These are phyloP conservation scores for Cylindrodendrum hubeiense DNA, from an alignment of 2,329 filamentous ascomycete species.

Conservation along the genomic window DNA sequence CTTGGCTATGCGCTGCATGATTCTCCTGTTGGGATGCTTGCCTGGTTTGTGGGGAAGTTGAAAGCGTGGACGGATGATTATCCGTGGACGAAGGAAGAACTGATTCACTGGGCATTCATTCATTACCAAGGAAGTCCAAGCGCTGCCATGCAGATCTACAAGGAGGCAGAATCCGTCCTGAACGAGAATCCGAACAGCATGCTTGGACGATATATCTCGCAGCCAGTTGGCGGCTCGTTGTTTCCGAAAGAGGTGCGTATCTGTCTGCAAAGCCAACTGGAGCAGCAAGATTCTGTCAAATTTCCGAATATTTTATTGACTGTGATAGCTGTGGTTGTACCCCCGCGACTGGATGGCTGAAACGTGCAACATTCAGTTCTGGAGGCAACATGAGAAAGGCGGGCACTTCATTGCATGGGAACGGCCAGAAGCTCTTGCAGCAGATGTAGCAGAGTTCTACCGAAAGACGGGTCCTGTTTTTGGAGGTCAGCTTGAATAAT, in stretches of 20 bases:
- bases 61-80: slow-evolving; percentile 81
- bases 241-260: too few relatives aligned
- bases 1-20: slow-evolving; percentile 57
- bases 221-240: too few relatives aligned
- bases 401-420: slow-evolving; percentile 74
- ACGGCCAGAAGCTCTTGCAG: slow-evolving; percentile 62
- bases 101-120: slow-evolving; percentile 79
- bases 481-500: too few relatives aligned
- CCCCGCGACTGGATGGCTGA: slow-evolving; percentile 52
- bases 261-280: too few relatives aligned
- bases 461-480: slow-evolving; percentile 62
- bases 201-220: too few relatives aligned
- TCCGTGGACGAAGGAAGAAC: slow-evolving; percentile 80
- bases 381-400: slow-evolving; percentile 61
- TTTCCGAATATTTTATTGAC: slow-evolving; percentile 59
- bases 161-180: slow-evolving; percentile 51
- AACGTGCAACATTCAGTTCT: slow-evolving; percentile 71
- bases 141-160: not conserved
- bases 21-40: slow-evolving; percentile 75
- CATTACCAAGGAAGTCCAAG: slow-evolving; percentile 60
- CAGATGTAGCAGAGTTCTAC: slow-evolving; percentile 55
- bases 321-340: not conserved
- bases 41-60: slow-evolving; percentile 86
- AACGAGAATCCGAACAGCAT: slow-evolving; percentile 36
- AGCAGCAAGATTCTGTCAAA: slow-evolving; percentile 60